A percentile compares a stretch with the other conserved stretches of the same genome.
Conservation (phyloP, 139 green algal species). For the Trebouxia sp. region DNA sequence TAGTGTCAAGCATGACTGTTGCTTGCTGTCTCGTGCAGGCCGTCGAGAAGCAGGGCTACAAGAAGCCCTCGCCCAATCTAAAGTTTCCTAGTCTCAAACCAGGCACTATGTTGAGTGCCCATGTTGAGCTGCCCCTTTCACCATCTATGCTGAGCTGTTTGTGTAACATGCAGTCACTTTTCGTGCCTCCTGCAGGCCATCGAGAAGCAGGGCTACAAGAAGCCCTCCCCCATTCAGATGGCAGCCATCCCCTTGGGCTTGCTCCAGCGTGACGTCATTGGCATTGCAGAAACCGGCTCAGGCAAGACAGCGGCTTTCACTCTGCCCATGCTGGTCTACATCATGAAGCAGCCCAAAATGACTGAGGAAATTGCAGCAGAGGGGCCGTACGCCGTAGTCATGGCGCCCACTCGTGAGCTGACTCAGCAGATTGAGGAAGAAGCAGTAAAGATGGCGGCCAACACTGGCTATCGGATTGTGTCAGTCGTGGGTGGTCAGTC, state of each 20-base stretch:
- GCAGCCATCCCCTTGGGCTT: constrained; percentile 95
- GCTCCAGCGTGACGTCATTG: constrained; percentile 92
- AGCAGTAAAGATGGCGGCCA: constrained; percentile 76
- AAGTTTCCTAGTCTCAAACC: constrained; percentile 53
- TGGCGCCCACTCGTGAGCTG: constrained; percentile 95
- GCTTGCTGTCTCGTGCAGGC: no score
- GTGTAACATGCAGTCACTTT: no score
- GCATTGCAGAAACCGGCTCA: constrained; percentile 81
- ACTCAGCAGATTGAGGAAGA: constrained; percentile 93
- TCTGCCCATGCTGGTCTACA: constrained; percentile 96
- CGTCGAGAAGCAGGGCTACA: constrained; percentile 78
- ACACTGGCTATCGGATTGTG: constrained; percentile 75
- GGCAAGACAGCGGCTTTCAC: constrained; percentile 98
- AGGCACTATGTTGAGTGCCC: no score
- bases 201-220: constrained; percentile 81
- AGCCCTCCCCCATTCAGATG: constrained; percentile 98
- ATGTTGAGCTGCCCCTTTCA: no score
- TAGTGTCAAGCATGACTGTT: no score
- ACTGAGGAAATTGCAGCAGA: constrained; percentile 80
- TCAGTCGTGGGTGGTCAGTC: constrained; percentile 93
- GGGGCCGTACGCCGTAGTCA: constrained; percentile 92
- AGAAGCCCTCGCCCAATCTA: constrained; percentile 95
- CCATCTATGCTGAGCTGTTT: no score
- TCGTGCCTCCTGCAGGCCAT: constrained; percentile 74
- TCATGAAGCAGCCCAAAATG: constrained; percentile 90